phyloP scores from a whole-genome alignment of 805 yeast species.

The Nakazawaea wyomingensis region DNA sequence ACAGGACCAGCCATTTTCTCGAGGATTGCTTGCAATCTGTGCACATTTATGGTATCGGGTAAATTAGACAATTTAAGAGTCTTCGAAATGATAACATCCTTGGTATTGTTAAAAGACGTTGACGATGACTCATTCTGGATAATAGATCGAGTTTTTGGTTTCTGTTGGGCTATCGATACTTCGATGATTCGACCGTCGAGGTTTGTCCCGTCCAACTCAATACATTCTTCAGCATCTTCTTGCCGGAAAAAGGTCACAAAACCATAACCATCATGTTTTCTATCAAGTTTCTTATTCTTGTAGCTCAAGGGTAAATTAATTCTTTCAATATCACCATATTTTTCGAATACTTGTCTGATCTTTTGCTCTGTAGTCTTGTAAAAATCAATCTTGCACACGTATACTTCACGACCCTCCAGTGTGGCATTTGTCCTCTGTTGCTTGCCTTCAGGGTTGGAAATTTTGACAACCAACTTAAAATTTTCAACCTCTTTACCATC shows the following conservation, averaged over 20 bases:
- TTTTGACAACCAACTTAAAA: conserved; percentile 46
- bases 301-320: conserved; percentile 43
- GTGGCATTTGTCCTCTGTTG: conserved; percentile 38
- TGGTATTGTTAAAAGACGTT: conserved; percentile 1
- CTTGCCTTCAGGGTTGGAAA: conserved; percentile 53
- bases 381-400: conserved; percentile 49
- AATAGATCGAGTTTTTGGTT: conserved; percentile 24
- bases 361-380: conserved; percentile 31
- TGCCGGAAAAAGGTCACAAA: conserved; percentile 46
- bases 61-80: conserved; percentile 22
- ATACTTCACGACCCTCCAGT: conserved; percentile 52
- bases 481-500: conserved; percentile 34
- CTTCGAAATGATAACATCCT: conserved; percentile 19
- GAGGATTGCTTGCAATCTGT: conserved; percentile 29
- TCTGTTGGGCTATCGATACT: conserved; percentile 43
- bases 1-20: conserved; percentile 33
- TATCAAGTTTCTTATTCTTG: conserved; percentile 26
- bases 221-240: conserved; percentile 43
- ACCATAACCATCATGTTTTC: conserved; percentile 57
- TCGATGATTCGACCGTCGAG: conserved; percentile 43
- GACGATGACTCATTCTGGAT: conserved; percentile 5
- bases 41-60: conserved; percentile 32
- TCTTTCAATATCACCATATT: conserved; percentile 49
- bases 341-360: conserved; percentile 36
- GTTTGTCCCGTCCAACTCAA: conserved; percentile 33